Evolutionary conservation across 78 protist genomes (phyloP).

Genomic region (Mastigamoeba balamuthi): DNA sequence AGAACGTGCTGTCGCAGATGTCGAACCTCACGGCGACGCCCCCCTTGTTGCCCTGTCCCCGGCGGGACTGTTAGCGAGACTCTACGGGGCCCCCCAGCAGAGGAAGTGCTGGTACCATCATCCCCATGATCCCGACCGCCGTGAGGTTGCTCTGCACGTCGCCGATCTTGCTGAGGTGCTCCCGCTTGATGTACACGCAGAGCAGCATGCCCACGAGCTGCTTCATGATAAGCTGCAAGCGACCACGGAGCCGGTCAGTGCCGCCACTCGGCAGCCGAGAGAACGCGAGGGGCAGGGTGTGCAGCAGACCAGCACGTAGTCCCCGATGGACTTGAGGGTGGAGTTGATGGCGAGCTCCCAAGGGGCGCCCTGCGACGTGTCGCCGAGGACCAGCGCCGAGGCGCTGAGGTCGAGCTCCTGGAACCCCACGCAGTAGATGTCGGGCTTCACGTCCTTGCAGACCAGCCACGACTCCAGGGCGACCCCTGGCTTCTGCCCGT

Average conservation of each 20-base stretch:
- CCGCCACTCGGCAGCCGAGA: not conserved
- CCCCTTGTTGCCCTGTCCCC: constrained; percentile 77
- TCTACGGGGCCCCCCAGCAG: constrained; percentile 15
- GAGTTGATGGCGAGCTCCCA: constrained; percentile 35
- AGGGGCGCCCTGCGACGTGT: constrained; percentile 31
- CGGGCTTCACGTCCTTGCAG: constrained; percentile 9
- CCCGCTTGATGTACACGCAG: constrained; percentile 44
- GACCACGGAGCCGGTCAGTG: not conserved
- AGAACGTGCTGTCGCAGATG: constrained; percentile 45
- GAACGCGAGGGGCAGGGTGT: not conserved
- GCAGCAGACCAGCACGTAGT: constrained; percentile 24
- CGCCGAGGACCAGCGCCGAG: constrained; percentile 36
- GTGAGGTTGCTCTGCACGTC: constrained; percentile 28
- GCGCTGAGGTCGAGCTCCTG: constrained; percentile 69
- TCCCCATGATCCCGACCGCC: constrained; percentile 65
- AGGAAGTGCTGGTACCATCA: constrained; percentile 54
- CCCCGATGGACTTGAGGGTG: constrained; percentile 2
- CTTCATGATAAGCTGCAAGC: constrained; percentile 1
- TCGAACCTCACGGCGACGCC: constrained; percentile 67
- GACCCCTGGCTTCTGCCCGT: constrained; percentile 49
- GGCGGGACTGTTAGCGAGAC: no score
- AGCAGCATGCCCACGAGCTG: constrained; percentile 70
- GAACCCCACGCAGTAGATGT: constrained; percentile 54
- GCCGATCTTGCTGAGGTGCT: constrained; percentile 8
- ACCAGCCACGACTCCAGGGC: constrained; percentile 31